Evolutionary conservation across 345 rosid species (phyloP).

Genomic region (Excoecaria agallocha): DNA sequence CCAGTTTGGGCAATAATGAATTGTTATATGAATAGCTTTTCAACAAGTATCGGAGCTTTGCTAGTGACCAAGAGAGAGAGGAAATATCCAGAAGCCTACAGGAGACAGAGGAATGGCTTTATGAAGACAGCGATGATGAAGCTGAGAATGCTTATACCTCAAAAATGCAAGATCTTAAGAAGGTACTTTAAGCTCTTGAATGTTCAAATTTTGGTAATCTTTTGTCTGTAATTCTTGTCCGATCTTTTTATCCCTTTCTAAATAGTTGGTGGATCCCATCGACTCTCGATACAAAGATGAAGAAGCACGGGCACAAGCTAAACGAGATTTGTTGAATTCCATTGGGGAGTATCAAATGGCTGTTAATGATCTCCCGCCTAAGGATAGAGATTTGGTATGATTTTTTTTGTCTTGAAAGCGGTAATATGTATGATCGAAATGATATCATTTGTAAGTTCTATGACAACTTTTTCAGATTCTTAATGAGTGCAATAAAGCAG

Average conservation of each 20-base stretch:
- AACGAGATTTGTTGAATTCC: constrained; percentile 49
- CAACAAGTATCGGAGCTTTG: constrained; percentile 54
- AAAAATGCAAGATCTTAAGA: constrained; percentile 57
- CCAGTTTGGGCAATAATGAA: not conserved
- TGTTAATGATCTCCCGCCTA: constrained; percentile 49
- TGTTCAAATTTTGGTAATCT: not conserved
- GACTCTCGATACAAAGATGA: constrained; percentile 61
- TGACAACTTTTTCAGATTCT: constrained; percentile 41
- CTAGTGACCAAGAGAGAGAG: constrained; percentile 58
- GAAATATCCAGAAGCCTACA: constrained; percentile 55
- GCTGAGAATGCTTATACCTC: constrained; percentile 51
- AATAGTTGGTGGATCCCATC: constrained; percentile 64
- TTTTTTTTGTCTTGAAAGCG: not conserved
- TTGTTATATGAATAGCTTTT: constrained; percentile 45
- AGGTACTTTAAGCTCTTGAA: constrained; percentile 32
- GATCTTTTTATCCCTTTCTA: not conserved
- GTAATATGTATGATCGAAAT: not conserved
- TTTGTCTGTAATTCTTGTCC: constrained; percentile 1
- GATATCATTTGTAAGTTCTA: not conserved
- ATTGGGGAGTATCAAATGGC: constrained; percentile 42
- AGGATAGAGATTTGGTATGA: constrained; percentile 50
- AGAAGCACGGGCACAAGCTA: constrained; percentile 55
- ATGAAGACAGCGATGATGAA: constrained; percentile 81
- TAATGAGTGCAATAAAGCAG: constrained; percentile 61
- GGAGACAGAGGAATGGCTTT: constrained; percentile 85